phyloP scores from a whole-genome alignment of 805 yeast species.

The Diddensiella caesifluorescens region DNA sequence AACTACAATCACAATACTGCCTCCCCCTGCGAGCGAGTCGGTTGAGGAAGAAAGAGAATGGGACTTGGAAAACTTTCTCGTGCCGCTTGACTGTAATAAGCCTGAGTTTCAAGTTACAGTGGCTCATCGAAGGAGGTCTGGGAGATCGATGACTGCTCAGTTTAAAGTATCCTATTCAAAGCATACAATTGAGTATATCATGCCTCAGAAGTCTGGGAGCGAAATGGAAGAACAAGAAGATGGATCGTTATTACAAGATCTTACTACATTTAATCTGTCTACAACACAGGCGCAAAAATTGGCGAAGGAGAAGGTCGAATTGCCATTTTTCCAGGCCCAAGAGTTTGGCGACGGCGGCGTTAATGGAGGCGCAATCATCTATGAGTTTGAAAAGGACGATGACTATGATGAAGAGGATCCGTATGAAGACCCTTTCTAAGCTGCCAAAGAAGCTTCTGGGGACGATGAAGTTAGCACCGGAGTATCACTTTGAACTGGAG shows the following conservation, averaged over 20 bases:
- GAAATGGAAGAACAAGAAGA: constrained; percentile 32
- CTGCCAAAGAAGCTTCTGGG: too few relatives aligned
- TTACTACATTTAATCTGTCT: constrained; percentile 83
- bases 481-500: not conserved
- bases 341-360: constrained; percentile 47
- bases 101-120: constrained; percentile 44
- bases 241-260: constrained; percentile 54
- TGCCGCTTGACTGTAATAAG: constrained; percentile 52
- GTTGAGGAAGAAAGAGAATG: constrained; percentile 49
- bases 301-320: constrained; percentile 78
- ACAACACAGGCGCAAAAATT: constrained; percentile 68
- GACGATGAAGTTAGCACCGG: too few relatives aligned
- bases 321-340: constrained; percentile 92
- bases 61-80: constrained; percentile 36
- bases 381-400: constrained; percentile 93
- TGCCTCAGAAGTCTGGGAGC: constrained; percentile 25
- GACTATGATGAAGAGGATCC: constrained; percentile 99
- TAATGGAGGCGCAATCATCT: constrained; percentile 90
- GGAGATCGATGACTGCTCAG: constrained; percentile 59
- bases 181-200: constrained; percentile 39
- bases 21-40: constrained; percentile 31
- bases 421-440: constrained; percentile 85
- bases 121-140: constrained; percentile 75
- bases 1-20: constrained; percentile 57
- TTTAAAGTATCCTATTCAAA: constrained; percentile 47